Conservation (phyloP, 129 eudicot species). For the Tagetes patula region DNA sequence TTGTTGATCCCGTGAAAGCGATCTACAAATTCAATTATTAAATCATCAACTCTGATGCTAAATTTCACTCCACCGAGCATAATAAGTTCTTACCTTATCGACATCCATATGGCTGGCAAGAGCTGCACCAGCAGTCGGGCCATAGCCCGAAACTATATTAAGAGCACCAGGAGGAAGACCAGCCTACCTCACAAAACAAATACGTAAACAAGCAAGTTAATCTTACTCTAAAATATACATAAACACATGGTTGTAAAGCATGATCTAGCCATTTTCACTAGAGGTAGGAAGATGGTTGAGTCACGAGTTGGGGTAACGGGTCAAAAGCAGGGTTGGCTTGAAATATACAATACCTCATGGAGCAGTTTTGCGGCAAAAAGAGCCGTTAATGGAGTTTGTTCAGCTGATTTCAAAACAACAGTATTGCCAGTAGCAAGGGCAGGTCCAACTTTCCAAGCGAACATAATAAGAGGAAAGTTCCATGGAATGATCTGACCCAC, state of each 20-base stretch:
- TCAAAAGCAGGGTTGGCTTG: no score
- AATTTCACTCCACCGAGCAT: background rate
- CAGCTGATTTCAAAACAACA: constrained; percentile 52
- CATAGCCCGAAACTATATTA: constrained; percentile 57
- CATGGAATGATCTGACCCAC: constrained; percentile 64
- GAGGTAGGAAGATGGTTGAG: no score
- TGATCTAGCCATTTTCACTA: background rate
- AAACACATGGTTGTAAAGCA: background rate
- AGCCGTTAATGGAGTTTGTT: constrained; percentile 65
- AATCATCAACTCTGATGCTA: background rate
- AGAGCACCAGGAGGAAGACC: constrained; percentile 70
- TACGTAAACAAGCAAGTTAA: background rate
- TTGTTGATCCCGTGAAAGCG: constrained; percentile 67
- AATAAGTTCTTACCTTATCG: constrained; percentile 41
- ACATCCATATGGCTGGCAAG: constrained; percentile 69
- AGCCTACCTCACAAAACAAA: constrained; percentile 40
- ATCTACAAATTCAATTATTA: constrained; percentile 35
- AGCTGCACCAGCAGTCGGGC: constrained; percentile 72
- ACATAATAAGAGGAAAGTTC: constrained; percentile 69
- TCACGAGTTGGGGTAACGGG: no score
- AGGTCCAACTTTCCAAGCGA: constrained; percentile 74
- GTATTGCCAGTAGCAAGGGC: constrained; percentile 60
- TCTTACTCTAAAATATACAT: background rate
- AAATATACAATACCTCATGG: constrained; percentile 39
- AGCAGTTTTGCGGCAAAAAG: constrained; percentile 47